Evolutionary conservation across 177 flowering plant genomes (phyloP).

Genomic region (Tripterygium wilfordii): DNA sequence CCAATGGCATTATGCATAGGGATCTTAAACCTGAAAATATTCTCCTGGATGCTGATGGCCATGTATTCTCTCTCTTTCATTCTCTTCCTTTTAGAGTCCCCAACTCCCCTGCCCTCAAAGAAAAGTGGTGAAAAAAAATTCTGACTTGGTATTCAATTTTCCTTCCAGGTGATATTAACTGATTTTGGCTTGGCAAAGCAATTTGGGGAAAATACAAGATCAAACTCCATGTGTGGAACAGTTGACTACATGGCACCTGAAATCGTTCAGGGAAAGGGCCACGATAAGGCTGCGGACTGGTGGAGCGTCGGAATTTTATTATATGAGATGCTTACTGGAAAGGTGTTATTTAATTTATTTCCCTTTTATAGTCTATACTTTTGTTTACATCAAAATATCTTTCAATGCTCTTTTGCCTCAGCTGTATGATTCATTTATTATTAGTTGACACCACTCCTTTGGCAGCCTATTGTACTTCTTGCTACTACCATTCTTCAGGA

Average conservation of each 20-base stretch:
- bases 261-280: slow-evolving; percentile 86
- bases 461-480: too few relatives aligned
- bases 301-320: slow-evolving; percentile 92
- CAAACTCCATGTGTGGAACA: slow-evolving; percentile 92
- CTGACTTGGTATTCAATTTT: neutral
- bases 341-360: slow-evolving; percentile 33
- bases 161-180: slow-evolving; percentile 67
- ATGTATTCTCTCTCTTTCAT: slow-evolving; percentile 38
- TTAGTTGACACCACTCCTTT: too few relatives aligned
- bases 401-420: too few relatives aligned
- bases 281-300: slow-evolving; percentile 96
- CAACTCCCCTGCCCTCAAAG: neutral
- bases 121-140: neutral
- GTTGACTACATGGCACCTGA: slow-evolving; percentile 94
- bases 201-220: slow-evolving; percentile 66
- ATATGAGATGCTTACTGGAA: slow-evolving; percentile 94
- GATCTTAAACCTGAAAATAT: slow-evolving; percentile 89
- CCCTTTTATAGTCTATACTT: neutral
- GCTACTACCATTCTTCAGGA: too few relatives aligned
- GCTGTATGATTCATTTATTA: too few relatives aligned
- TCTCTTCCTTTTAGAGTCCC: neutral
- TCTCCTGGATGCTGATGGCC: slow-evolving; percentile 78
- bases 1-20: slow-evolving; percentile 89
- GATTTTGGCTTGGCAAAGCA: slow-evolving; percentile 94
- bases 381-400: too few relatives aligned